Evolutionary conservation across 345 rosid species (phyloP).

Genomic region (Balakata baccata): DNA sequence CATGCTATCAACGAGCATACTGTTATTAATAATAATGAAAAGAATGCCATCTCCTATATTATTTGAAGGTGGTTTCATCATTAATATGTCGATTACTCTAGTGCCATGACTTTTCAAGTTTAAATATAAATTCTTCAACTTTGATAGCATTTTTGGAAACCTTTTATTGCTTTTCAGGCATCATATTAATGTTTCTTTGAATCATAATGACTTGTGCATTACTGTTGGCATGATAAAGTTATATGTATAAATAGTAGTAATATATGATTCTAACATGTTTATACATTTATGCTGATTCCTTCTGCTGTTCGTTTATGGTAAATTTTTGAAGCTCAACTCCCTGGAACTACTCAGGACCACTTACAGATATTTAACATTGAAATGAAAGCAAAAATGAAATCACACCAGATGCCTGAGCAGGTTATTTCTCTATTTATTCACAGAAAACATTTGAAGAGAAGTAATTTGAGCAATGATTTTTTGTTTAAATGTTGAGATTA

Average conservation of each 20-base stretch:
- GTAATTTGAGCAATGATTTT: not conserved
- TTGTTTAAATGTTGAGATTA: not conserved
- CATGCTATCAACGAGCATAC: too few species aligned
- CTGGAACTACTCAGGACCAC: constrained; percentile 97
- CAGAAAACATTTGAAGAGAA: too few species aligned
- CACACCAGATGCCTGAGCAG: constrained; percentile 99
- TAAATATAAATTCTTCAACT: too few species aligned
- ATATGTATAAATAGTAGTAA: not conserved
- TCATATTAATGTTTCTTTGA: not conserved
- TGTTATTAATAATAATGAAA: too few species aligned
- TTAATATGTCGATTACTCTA: too few species aligned
- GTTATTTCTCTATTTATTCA: constrained; percentile 27
- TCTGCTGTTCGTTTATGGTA: constrained; percentile 5
- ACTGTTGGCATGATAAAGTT: too few species aligned
- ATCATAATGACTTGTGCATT: too few species aligned
- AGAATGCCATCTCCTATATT: too few species aligned
- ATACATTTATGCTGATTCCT: constrained; percentile 5
- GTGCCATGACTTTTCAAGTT: too few species aligned
- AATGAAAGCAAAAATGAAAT: constrained; percentile 87
- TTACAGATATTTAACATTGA: constrained; percentile 96
- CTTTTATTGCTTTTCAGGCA: not conserved
- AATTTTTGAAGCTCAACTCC: constrained; percentile 72
- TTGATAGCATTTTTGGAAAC: too few species aligned
- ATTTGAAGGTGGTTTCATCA: too few species aligned
- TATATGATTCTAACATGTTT: not conserved